These are phyloP conservation scores for Lophiotrema nucula DNA, from an alignment of 495 filamentous ascomycete genomes.

Conservation along the genomic window DNA sequence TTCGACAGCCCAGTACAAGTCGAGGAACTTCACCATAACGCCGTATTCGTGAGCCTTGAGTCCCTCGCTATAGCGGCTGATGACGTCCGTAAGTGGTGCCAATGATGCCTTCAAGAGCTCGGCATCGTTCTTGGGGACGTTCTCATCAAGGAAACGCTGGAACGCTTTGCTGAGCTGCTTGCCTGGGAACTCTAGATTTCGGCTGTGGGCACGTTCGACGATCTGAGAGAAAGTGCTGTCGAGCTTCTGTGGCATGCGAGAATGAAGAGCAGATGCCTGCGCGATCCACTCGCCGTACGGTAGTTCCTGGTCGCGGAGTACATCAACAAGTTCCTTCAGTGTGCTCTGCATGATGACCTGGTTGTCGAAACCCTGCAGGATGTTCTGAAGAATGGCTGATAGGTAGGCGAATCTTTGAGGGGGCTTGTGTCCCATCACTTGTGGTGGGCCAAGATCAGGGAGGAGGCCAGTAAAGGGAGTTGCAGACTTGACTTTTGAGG, in stretches of 20 bases:
- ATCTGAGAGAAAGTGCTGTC: conserved; percentile 76
- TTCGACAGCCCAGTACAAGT: conserved; percentile 80
- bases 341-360: conserved; percentile 90
- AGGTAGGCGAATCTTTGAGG: conserved; percentile 80
- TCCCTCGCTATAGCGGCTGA: conserved; percentile 81
- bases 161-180: conserved; percentile 83
- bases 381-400: conserved; percentile 78
- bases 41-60: conserved; percentile 87
- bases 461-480: conserved; percentile 94
- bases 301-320: conserved; percentile 84
- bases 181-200: conserved; percentile 86
- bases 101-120: conserved; percentile 72
- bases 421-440: conserved; percentile 86
- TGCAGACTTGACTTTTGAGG: conserved; percentile 92
- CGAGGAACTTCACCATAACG: conserved; percentile 72
- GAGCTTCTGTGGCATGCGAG: conserved; percentile 92
- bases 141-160: conserved; percentile 84
- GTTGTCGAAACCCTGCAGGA: conserved; percentile 93
- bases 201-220: conserved; percentile 73
- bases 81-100: conserved; percentile 73
- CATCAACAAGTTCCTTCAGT: conserved; percentile 83
- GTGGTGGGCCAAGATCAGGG: conserved; percentile 80
- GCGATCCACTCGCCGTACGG: conserved; percentile 96
- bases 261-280: conserved; percentile 91
- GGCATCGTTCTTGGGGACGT: conserved; percentile 65